These are phyloP conservation scores for Candida nemodendra DNA, from an alignment of 805 yeast genomes.

Conservation along the genomic window DNA sequence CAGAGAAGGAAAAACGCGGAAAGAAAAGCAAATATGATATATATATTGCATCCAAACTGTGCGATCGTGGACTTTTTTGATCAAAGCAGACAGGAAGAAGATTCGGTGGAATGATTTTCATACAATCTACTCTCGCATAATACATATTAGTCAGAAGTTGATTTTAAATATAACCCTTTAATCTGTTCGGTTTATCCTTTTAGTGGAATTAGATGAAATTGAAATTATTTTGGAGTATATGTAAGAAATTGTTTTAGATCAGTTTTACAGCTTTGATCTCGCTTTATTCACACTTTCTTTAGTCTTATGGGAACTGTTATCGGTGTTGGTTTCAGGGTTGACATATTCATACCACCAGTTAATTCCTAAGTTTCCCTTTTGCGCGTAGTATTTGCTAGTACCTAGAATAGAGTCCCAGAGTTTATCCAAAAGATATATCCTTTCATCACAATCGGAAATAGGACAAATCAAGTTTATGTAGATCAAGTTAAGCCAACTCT, in stretches of 20 bases:
- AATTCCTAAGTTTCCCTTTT: conserved; percentile 53
- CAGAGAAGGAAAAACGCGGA: conserved; percentile 23
- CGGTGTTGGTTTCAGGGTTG: conserved; percentile 19
- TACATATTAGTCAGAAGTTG: too few relatives aligned
- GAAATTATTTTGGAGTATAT: too few relatives aligned
- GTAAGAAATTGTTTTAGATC: too few relatives aligned
- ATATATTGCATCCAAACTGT: conserved; percentile 78
- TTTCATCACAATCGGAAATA: conserved; percentile 32
- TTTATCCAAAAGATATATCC: conserved; percentile 35
- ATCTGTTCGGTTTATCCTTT: too few relatives aligned
- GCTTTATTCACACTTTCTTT: too few relatives aligned
- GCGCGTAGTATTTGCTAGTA: conserved; percentile 57
- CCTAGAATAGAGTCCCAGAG: conserved; percentile 50
- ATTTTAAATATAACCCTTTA: too few relatives aligned
- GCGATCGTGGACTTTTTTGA: conserved; percentile 69
- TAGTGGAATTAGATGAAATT: too few relatives aligned
- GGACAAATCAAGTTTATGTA: conserved; percentile 36
- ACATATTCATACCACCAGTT: conserved; percentile 61
- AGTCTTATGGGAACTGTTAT: too few relatives aligned
- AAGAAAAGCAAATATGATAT: conserved; percentile 37
- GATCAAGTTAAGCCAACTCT: conserved; percentile 47
- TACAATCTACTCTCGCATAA: too few relatives aligned
- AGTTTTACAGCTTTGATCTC: too few relatives aligned
- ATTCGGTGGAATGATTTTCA: neutral
- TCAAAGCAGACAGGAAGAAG: conserved; percentile 21